Percentiles rank a stretch among this genome's conserved stretches.
Conservation (phyloP, 2,329 filamentous ascomycete species). For the Xenoacremonium recifei region DNA sequence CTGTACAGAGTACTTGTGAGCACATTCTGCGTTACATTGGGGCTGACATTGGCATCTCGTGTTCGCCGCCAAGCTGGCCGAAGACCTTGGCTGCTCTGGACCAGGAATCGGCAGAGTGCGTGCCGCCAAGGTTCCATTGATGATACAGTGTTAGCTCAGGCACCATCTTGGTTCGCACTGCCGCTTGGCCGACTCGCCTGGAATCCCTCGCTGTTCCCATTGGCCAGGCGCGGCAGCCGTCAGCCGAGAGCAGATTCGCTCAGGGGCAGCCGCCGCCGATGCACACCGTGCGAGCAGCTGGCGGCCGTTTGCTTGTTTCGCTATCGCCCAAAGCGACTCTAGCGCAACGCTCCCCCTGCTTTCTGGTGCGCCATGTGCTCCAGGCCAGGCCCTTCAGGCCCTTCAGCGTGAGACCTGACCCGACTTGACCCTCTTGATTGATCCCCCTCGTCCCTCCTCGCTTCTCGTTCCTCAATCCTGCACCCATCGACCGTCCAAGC, state of each 20-base stretch:
- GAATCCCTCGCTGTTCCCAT: constrained; percentile 2
- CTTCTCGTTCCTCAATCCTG: constrained; percentile 6
- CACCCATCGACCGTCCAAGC: constrained; percentile 1
- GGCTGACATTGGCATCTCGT: constrained; percentile 1
- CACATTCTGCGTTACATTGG: background rate
- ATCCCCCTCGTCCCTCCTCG: constrained; percentile 20
- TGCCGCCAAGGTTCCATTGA: constrained; percentile 1
- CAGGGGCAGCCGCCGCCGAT: constrained; percentile 18
- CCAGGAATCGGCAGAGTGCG: background rate
- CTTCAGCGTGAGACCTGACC: constrained; percentile 8
- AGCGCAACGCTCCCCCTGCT: constrained; percentile 21
- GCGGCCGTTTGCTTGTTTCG: constrained; percentile 23
- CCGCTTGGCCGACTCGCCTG: constrained; percentile 3
- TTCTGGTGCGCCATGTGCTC: constrained; percentile 12
- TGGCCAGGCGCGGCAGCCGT: constrained; percentile 1
- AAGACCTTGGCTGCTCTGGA: background rate
- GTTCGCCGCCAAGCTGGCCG: background rate
- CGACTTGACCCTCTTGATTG: constrained; percentile 20
- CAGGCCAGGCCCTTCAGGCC: constrained; percentile 20
- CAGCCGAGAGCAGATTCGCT: constrained; percentile 5
- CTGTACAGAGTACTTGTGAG: background rate
- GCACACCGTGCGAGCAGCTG: constrained; percentile 14
- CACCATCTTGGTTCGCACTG: constrained; percentile 7
- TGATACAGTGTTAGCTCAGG: constrained; percentile 6
- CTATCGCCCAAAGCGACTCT: constrained; percentile 18